phyloP scores from a whole-genome alignment of 225 moss, liverwort and hornwort species.

The Rhytidiadelphus loreus region DNA sequence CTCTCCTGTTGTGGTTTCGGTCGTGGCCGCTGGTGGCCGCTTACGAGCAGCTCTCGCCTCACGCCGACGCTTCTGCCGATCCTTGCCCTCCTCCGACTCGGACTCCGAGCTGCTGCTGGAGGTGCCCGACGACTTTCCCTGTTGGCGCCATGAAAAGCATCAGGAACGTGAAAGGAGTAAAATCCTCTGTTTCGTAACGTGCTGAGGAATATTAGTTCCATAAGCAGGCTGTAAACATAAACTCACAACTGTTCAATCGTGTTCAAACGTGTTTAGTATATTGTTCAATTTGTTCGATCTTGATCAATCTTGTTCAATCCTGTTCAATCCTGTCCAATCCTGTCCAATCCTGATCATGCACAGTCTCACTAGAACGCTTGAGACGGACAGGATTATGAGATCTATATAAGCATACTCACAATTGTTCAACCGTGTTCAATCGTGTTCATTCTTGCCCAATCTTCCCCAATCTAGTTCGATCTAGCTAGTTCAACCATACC shows the following conservation, averaged over 20 bases:
- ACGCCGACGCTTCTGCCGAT: slow-evolving; percentile 17
- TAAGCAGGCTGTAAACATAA: too few species aligned
- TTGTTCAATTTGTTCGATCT: neutral
- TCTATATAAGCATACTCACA: neutral
- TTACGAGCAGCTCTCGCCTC: slow-evolving; percentile 7
- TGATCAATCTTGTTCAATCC: too few species aligned
- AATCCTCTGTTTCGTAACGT: neutral
- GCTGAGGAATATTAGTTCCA: too few species aligned
- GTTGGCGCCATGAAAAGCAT: neutral
- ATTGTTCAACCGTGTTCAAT: neutral
- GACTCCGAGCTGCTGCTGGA: slow-evolving; percentile 14
- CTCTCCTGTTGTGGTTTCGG: neutral
- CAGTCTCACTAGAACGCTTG: neutral
- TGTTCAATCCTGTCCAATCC: neutral
- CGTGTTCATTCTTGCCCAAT: too few species aligned
- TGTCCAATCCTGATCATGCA: neutral
- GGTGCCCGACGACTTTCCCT: neutral
- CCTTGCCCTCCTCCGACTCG: slow-evolving; percentile 16
- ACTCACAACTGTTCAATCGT: neutral
- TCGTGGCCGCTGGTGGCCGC: neutral
- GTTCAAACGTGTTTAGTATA: neutral
- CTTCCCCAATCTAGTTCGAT: too few species aligned
- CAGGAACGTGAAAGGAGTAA: neutral
- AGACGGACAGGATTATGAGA: neutral
- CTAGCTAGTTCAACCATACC: neutral